Percentiles rank a stretch among this genome's conserved stretches.
These are phyloP conservation scores for Borealophlyctis nickersoniae DNA, from an alignment of 192 early-diverging fungal genomes.

Conservation along the genomic window DNA sequence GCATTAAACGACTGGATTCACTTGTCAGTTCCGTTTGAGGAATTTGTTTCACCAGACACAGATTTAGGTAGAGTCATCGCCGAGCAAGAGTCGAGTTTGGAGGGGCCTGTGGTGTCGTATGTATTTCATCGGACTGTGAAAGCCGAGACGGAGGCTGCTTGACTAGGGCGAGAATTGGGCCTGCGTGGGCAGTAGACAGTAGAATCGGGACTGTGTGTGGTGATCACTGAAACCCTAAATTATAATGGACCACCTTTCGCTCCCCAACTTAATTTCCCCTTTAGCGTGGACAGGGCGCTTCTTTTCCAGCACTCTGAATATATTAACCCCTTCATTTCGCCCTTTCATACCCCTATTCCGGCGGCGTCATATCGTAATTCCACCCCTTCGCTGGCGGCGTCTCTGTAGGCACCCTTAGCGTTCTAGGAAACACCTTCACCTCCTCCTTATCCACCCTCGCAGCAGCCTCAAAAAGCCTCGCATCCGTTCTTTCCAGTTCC, in stretches of 20 bases:
- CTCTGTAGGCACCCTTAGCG: constrained; percentile 45
- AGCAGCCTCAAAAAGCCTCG: constrained; percentile 44
- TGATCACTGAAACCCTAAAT: no score
- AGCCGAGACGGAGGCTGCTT: not conserved
- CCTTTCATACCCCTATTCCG: no score
- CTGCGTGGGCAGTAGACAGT: no score
- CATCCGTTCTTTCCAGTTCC: constrained; percentile 42
- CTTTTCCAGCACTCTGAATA: no score
- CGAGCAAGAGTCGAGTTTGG: not conserved
- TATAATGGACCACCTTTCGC: no score
- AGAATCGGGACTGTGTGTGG: no score
- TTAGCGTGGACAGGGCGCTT: no score
- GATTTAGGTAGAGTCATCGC: not conserved
- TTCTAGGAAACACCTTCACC: constrained; percentile 36
- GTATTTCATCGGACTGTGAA: not conserved
- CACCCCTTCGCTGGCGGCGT: constrained; percentile 44
- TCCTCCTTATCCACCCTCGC: constrained; percentile 13
- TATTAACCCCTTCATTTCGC: no score
- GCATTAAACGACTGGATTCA: not conserved
- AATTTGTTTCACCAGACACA: not conserved
- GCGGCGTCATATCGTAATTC: no score
- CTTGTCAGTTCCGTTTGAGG: not conserved
- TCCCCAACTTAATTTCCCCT: no score
- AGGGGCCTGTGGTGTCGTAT: not conserved
- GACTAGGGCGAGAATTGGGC: no score